Base-by-base conservation (phyloP, 768 basidiomycete genomes). In the Hirschioporus abietinus region DNA sequence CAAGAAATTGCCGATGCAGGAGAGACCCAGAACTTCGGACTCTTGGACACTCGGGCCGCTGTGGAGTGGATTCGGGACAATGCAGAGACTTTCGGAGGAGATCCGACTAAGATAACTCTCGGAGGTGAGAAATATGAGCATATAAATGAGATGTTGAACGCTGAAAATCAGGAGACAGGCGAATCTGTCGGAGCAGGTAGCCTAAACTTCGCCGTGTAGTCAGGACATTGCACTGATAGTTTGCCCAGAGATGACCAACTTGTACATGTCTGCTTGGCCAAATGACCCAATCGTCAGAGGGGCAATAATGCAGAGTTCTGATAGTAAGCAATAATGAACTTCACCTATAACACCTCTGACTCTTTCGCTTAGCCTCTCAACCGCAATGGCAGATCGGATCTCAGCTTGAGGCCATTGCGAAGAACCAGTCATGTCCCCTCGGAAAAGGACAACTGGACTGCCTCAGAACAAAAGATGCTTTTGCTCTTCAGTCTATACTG, bases 41-140 rank as follows among this genome's bases (percentile, higher is more conserved):
- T 74, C n/a, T 69, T 72, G 6, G 73, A 75, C 60, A 66, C 65
- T 27, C 66, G 72, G 26, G 71, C 73, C 26, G 76, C 76, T 1
- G 71, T 78, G 8, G 68, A 77, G 27, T 78, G 77, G 78, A 66
- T 78, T 30, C 72, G 72, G 34, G 71, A 72, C 57, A 75, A 79
- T 64, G 76, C 77, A 60, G 64, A 63, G 12, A 66, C 68, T 26
- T 79, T 79, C 65, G 78, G 78, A 23, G 78, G 78, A 0, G 76
- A 77, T 65, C 72, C 73, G 0, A 60, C 60, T 15, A 64, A 72
- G 20, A 71, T 77, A 34, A 72, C 72, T 6, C 69, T 78, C 9
- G 70, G 71, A 64, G 72, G 72, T 73, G 25, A 52, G 66, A 9
- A 15, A 3, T 15, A 10, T 15, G 15, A 52, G 20, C 20, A 12